Evolutionary conservation across 176 grass and related monocot species (phyloP).

Genomic region (Melocanna baccifera): DNA sequence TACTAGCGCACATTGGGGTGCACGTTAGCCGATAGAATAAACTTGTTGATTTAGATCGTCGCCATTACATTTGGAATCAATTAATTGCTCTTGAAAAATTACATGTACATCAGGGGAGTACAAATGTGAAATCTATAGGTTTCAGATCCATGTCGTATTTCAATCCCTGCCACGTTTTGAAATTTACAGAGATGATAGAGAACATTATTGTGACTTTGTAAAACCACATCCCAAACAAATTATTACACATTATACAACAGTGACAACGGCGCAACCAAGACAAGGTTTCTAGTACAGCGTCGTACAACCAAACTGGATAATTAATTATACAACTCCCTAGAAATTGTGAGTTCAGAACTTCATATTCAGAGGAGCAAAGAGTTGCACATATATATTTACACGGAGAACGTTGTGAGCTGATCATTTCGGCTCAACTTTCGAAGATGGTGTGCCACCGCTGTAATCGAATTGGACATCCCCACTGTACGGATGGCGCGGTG

Average conservation of each 20-base stretch:
- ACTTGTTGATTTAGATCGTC: background rate
- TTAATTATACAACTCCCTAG: background rate
- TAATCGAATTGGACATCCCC: slow-evolving; percentile 45
- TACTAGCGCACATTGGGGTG: background rate
- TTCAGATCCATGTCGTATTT: too few relatives aligned
- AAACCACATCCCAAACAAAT: too few relatives aligned
- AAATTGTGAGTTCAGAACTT: background rate
- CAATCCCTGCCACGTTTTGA: too few relatives aligned
- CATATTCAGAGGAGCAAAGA: background rate
- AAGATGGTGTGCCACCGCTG: slow-evolving; percentile 23
- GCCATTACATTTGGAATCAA: background rate
- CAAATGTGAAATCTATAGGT: too few relatives aligned
- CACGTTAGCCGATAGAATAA: background rate
- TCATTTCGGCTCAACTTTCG: background rate
- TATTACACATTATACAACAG: too few relatives aligned
- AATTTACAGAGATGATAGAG: too few relatives aligned
- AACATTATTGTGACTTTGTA: too few relatives aligned
- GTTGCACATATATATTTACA: background rate
- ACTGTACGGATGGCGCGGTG: slow-evolving; percentile 51
- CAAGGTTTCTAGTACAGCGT: too few relatives aligned
- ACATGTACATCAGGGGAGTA: too few relatives aligned
- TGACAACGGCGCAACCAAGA: too few relatives aligned
- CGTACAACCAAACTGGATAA: background rate
- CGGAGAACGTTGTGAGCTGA: background rate
- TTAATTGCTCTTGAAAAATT: too few relatives aligned